Conservation (phyloP, 2,329 filamentous ascomycete species). For the Xylaria sp. region DNA sequence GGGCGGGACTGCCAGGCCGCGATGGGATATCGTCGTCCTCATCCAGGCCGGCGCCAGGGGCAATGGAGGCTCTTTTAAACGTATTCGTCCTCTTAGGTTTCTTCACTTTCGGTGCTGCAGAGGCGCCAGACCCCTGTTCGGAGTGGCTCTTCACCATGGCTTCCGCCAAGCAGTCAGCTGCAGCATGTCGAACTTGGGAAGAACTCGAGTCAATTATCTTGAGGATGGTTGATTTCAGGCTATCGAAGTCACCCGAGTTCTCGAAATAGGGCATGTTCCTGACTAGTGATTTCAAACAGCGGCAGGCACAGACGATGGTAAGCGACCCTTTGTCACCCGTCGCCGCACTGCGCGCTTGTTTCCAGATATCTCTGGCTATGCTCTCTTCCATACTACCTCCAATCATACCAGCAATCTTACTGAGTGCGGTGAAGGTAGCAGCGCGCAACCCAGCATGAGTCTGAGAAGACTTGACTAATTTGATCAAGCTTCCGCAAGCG, state of each 20-base stretch:
- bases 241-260: slow-evolving; percentile 90
- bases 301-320: slow-evolving; percentile 81
- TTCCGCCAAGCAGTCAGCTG: slow-evolving; percentile 84
- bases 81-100: slow-evolving; percentile 70
- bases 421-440: slow-evolving; percentile 78
- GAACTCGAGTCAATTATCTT: slow-evolving; percentile 86
- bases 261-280: slow-evolving; percentile 83
- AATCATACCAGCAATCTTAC: slow-evolving; percentile 81
- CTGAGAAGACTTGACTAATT: slow-evolving; percentile 81
- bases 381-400: slow-evolving; percentile 82
- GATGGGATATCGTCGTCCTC: slow-evolving; percentile 75
- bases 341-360: slow-evolving; percentile 82
- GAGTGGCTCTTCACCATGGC: slow-evolving; percentile 85
- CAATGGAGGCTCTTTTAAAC: slow-evolving; percentile 67
- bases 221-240: slow-evolving; percentile 82
- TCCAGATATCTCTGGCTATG: slow-evolving; percentile 92
- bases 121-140: slow-evolving; percentile 61
- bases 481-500: slow-evolving; percentile 76
- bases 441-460: slow-evolving; percentile 85
- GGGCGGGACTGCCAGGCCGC: slow-evolving; percentile 78
- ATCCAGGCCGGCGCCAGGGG: slow-evolving; percentile 71
- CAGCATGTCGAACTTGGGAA: slow-evolving; percentile 81
- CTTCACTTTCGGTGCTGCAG: slow-evolving; percentile 67
- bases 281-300: slow-evolving; percentile 79
- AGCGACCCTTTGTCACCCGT: slow-evolving; percentile 83